These are phyloP conservation scores for Plasmodium knowlesi DNA, from an alignment of 169 alveolate genomes.

Conservation along the genomic window DNA sequence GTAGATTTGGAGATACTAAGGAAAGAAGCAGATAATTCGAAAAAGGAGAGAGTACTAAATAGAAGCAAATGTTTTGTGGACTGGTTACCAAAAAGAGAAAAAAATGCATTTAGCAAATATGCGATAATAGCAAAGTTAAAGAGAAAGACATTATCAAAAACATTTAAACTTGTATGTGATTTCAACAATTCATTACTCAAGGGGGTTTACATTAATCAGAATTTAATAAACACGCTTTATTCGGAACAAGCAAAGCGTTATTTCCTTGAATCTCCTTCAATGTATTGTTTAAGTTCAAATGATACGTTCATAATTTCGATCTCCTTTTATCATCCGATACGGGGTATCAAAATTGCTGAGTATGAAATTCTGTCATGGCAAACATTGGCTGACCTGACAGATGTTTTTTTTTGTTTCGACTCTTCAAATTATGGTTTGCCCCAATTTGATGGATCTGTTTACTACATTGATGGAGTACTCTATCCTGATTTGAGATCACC, in stretches of 20 bases:
- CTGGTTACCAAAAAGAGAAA: constrained; percentile 64
- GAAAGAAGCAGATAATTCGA: constrained; percentile 8
- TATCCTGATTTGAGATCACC: constrained; percentile 83
- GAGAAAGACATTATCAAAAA: constrained; percentile 39
- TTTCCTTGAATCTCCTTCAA: background rate
- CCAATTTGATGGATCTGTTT: constrained; percentile 83
- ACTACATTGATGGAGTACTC: constrained; percentile 85
- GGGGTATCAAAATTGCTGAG: constrained; percentile 88
- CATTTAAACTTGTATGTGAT: constrained; percentile 68
- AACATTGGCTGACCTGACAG: constrained; percentile 83
- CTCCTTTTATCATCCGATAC: constrained; percentile 84
- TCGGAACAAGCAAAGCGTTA: background rate
- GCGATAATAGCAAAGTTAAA: constrained; percentile 51
- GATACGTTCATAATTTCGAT: constrained; percentile 75
- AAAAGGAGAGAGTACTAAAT: constrained; percentile 12
- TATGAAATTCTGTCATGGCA: constrained; percentile 86
- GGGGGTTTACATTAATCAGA: constrained; percentile 58
- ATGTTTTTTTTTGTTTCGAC: constrained; percentile 84
- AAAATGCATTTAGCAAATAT: constrained; percentile 59
- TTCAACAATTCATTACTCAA: constrained; percentile 53
- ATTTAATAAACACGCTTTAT: constrained; percentile 17
- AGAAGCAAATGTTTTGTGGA: constrained; percentile 44
- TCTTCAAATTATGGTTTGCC: constrained; percentile 77
- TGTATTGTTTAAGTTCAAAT: background rate
- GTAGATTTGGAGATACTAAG: constrained; percentile 24